A percentile compares a stretch with the other conserved stretches of the same genome.
phyloP scores from a whole-genome alignment of 495 filamentous ascomycete genomes.

The Aspergillus ostianus region DNA sequence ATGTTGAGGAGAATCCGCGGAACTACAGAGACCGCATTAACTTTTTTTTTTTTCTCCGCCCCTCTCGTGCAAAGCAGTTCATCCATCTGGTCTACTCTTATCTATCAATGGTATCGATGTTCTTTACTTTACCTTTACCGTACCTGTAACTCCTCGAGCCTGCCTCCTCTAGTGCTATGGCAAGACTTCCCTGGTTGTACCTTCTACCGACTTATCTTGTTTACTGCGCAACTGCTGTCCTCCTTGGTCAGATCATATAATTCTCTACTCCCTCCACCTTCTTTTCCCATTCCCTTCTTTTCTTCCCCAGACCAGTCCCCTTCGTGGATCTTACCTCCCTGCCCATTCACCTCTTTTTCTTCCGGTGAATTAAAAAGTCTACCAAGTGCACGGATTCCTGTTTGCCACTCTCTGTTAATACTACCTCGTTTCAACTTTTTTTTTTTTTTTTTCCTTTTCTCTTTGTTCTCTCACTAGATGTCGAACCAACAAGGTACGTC shows the following conservation, averaged over 20 bases:
- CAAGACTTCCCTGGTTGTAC: neutral
- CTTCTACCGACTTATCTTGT: neutral
- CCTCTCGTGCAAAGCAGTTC: no score
- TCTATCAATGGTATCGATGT: no score
- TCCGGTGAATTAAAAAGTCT: neutral
- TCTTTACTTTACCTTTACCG: neutral
- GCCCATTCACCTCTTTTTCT: no score
- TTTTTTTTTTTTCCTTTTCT: slow-evolving; percentile 9
- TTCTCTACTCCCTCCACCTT: slow-evolving; percentile 4
- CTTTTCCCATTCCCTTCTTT: slow-evolving; percentile 20
- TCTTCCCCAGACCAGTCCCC: neutral
- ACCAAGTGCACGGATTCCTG: neutral
- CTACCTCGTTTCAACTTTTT: no score
- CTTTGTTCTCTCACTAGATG: slow-evolving; percentile 18
- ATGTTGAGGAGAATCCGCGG: neutral
- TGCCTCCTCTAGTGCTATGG: no score
- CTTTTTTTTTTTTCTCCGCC: neutral
- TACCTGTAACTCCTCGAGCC: neutral
- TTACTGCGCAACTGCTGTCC: slow-evolving; percentile 1
- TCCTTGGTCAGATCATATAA: slow-evolving; percentile 10
- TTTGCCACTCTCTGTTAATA: neutral
- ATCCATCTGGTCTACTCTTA: no score
- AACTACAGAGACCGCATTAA: neutral
- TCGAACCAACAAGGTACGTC: slow-evolving; percentile 22
- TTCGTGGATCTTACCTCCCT: neutral